Conservation (phyloP, 2,329 filamentous ascomycete genomes). For the Aspergillus hortae region DNA sequence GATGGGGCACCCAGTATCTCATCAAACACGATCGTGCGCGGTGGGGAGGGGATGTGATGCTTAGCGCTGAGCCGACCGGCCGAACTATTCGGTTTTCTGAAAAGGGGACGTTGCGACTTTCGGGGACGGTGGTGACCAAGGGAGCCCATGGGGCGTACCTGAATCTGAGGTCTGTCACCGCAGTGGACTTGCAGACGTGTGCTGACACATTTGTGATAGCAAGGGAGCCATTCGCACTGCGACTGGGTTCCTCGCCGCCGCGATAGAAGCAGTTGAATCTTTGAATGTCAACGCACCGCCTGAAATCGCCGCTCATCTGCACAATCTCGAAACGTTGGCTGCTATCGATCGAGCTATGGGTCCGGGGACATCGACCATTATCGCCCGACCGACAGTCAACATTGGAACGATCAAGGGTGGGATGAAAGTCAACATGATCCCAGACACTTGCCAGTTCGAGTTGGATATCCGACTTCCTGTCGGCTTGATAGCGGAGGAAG, state of each 20-base stretch:
- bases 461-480: conserved; percentile 41
- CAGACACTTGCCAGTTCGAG: conserved; percentile 36
- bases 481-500: conserved; percentile 24
- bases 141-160: conserved; percentile 41
- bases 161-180: conserved; percentile 32
- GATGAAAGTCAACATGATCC: conserved; percentile 43
- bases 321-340: neutral
- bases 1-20: neutral
- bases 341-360: neutral
- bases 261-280: neutral
- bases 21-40: conserved; percentile 18
- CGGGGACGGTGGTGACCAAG: conserved; percentile 30
- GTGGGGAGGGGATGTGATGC: conserved; percentile 39
- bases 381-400: conserved; percentile 39
- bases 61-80: conserved; percentile 39
- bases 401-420: conserved; percentile 42
- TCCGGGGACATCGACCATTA: conserved; percentile 26
- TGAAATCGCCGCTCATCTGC: neutral
- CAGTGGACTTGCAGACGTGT: neutral
- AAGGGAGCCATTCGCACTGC: neutral
- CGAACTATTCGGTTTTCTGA: conserved; percentile 41
- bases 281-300: neutral
- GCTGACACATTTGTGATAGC: neutral
- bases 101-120: conserved; percentile 42
- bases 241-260: neutral